phyloP scores from a whole-genome alignment of 164 flowering plant species.

The Cinnamomum micranthum region DNA sequence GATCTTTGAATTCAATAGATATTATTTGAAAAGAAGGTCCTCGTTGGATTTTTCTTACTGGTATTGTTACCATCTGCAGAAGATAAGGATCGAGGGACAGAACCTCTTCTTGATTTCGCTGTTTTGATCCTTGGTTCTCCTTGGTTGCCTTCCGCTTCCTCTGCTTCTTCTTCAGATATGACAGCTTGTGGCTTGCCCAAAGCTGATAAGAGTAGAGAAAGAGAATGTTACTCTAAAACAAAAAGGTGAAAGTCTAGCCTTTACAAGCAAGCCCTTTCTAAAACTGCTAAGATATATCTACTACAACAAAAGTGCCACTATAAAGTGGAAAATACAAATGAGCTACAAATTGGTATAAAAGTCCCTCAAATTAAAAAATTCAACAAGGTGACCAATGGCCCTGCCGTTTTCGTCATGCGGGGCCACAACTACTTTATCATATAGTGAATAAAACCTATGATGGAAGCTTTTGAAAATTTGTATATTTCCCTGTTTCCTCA shows the following conservation, averaged over 20 bases:
- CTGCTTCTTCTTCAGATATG: slow-evolving; percentile 30
- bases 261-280: background rate
- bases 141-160: slow-evolving; percentile 18
- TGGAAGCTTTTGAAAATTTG: background rate
- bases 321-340: background rate
- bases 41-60: slow-evolving; percentile 29
- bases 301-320: background rate
- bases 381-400: no score
- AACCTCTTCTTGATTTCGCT: slow-evolving; percentile 26
- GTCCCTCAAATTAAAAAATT: no score
- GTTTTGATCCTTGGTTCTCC: slow-evolving; percentile 16
- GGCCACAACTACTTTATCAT: background rate
- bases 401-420: no score
- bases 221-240: no score
- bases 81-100: slow-evolving; percentile 19
- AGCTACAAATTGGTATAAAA: background rate
- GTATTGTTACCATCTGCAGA: slow-evolving; percentile 55
- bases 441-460: background rate
- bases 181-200: slow-evolving; percentile 34
- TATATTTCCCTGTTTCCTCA: no score
- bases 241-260: background rate
- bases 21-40: background rate
- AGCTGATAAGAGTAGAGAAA: slow-evolving; percentile 15
- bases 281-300: background rate
- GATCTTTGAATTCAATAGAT: background rate